Conservation (phyloP, 2,329 filamentous ascomycete genomes). For the Penicillium sp. region DNA sequence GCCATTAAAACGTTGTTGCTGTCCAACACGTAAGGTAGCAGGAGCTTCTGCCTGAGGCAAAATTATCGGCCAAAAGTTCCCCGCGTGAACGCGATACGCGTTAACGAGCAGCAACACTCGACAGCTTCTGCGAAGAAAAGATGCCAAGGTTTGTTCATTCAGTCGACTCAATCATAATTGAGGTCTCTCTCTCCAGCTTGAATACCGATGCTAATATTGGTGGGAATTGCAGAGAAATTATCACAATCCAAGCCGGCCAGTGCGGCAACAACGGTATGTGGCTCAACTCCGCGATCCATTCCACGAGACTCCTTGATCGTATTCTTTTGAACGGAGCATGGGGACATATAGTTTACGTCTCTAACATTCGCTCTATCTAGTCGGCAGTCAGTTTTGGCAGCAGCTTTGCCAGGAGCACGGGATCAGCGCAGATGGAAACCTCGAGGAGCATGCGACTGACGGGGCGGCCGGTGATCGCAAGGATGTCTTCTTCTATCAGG, state of each 20-base stretch:
- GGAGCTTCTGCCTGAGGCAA: constrained; percentile 28
- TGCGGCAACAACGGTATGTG: constrained; percentile 97
- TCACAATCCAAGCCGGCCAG: constrained; percentile 97
- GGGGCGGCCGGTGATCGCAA: constrained; percentile 80
- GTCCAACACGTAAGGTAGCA: constrained; percentile 1
- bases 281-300: constrained; percentile 20
- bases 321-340: neutral
- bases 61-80: constrained; percentile 26
- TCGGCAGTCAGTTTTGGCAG: constrained; percentile 98
- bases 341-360: neutral
- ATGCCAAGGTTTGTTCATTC: constrained; percentile 38
- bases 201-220: constrained; percentile 6
- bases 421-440: constrained; percentile 94
- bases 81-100: constrained; percentile 39
- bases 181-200: neutral
- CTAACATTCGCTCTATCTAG: constrained; percentile 50
- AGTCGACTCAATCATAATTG: neutral
- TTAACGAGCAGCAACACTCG: constrained; percentile 25
- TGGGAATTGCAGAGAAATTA: constrained; percentile 74
- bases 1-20: constrained; percentile 4
- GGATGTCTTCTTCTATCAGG: constrained; percentile 97
- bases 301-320: constrained; percentile 14
- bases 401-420: constrained; percentile 97
- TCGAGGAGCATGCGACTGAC: constrained; percentile 96
- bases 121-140: constrained; percentile 30